Evolutionary conservation across 768 basidiomycete species (phyloP), one percentile per base, ranked within the genome.

Genomic region (Boletus pseudopeckii): DNA sequence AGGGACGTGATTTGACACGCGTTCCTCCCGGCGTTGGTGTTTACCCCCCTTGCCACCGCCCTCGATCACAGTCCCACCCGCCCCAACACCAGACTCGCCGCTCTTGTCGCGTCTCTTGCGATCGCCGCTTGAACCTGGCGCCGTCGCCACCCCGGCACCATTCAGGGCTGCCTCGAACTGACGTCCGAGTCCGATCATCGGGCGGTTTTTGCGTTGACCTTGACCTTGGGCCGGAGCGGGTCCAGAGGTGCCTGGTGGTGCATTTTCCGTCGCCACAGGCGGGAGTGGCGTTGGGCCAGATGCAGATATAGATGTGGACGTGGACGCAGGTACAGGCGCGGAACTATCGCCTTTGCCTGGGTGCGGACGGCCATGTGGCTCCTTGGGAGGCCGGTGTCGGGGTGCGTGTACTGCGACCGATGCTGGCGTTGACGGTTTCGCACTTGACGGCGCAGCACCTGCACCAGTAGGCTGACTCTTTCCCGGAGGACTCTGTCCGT

Each of bases 151-250:
- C 6, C 83, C 84, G 1, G 82, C 81, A 0, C 85, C 82, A 52
- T 69, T 88, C 28, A 90, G 68, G 8, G 88, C 88, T 7, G 82
- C 86, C 59, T 88, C 86, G 48, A 90, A 85, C 14, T 88, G 85
- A 13, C 87, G 76, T 0, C 77, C 84, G 8, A 86, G 64, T 0
- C 86, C 85, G 32, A 89, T 70, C 10, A 85, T 74, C 1, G 85
- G 85, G 7, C 86, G 80, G 5, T 67, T 58, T 32, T 82, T 76
- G 22, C 80, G 77, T 3, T 72, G 53, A 0, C 26, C 26, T 1
- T 53, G 53, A 56, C 52, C 32, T 56, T 22, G 53, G 0, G 30
- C 5, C 0, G 18, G 8, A 15, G 1, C 26, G 15, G 48, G 45
- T 1, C 58, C 54, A 15, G 68, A 36, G 3, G 69, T 36, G 30